A percentile compares a stretch with the other conserved stretches of the same genome.
phyloP scores from a whole-genome alignment of 805 yeast species.

The Saccharomycopsis olivae region DNA sequence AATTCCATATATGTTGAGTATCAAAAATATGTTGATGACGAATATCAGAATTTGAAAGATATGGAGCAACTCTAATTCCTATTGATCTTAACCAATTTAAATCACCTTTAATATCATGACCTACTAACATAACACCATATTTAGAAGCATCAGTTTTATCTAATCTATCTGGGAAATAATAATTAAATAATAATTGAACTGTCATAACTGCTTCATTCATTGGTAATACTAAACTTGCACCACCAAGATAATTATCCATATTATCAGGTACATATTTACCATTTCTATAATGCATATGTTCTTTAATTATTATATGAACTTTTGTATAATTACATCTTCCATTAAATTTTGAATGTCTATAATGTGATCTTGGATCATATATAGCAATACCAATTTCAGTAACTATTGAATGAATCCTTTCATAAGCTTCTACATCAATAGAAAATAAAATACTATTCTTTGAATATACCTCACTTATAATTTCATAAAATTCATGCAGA shows the following conservation, averaged over 20 bases:
- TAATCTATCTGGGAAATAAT: slow-evolving; percentile 29
- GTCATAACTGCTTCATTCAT: slow-evolving; percentile 28
- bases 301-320: slow-evolving; percentile 36
- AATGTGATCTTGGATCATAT: slow-evolving; percentile 42
- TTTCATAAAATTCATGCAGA: neutral
- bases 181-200: slow-evolving; percentile 33
- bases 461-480: slow-evolving; percentile 14
- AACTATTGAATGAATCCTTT: slow-evolving; percentile 29
- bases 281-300: slow-evolving; percentile 32
- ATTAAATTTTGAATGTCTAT: slow-evolving; percentile 25
- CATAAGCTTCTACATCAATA: slow-evolving; percentile 51
- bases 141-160: slow-evolving; percentile 24
- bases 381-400: slow-evolving; percentile 52
- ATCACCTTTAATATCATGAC: slow-evolving; percentile 51
- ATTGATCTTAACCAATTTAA: slow-evolving; percentile 36
- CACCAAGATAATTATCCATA: slow-evolving; percentile 39
- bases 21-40: slow-evolving; percentile 25
- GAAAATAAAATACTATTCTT: slow-evolving; percentile 30
- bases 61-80: slow-evolving; percentile 37
- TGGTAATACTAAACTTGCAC: slow-evolving; percentile 34
- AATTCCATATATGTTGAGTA: slow-evolving; percentile 35
- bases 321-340: slow-evolving; percentile 34
- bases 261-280: slow-evolving; percentile 47
- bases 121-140: slow-evolving; percentile 32
- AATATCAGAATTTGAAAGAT: slow-evolving; percentile 14